Conservation (phyloP, 2,329 filamentous ascomycete species). For the Colletotrichum abscissum region DNA sequence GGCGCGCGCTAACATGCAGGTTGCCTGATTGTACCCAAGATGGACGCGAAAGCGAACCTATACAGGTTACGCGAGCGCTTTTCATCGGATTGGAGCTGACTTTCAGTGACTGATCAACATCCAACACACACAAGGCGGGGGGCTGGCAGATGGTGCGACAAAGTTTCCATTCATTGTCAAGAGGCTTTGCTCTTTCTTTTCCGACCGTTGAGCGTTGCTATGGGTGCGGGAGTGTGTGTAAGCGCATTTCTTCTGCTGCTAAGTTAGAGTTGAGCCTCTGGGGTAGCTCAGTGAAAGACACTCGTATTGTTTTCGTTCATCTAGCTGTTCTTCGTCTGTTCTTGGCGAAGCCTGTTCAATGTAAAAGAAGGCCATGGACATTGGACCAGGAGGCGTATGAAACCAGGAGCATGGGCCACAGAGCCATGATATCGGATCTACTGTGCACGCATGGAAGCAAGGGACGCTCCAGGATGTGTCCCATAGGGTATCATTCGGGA, state of each 20-base stretch:
- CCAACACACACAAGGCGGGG: neutral
- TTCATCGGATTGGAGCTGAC: slow-evolving; percentile 17
- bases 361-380: neutral
- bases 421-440: slow-evolving; percentile 19
- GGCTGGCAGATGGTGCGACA: slow-evolving; percentile 15
- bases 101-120: slow-evolving; percentile 19
- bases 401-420: slow-evolving; percentile 27
- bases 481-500: slow-evolving; percentile 23
- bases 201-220: neutral
- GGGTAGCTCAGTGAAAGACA: slow-evolving; percentile 6
- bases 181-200: neutral
- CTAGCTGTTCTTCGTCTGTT: slow-evolving; percentile 25
- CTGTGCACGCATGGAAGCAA: neutral
- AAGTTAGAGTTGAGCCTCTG: slow-evolving; percentile 5
- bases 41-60: slow-evolving; percentile 27
- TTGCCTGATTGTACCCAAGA: slow-evolving; percentile 18
- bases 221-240: neutral
- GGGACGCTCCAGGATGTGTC: slow-evolving; percentile 17
- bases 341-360: slow-evolving; percentile 10
- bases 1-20: slow-evolving; percentile 13
- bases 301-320: neutral
- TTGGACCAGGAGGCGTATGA: slow-evolving; percentile 4
- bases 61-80: slow-evolving; percentile 23
- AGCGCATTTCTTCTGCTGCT: neutral
- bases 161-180: neutral